These are phyloP conservation scores for Simmondsia chinensis DNA, from an alignment of 148 eudicot species.

Conservation along the genomic window DNA sequence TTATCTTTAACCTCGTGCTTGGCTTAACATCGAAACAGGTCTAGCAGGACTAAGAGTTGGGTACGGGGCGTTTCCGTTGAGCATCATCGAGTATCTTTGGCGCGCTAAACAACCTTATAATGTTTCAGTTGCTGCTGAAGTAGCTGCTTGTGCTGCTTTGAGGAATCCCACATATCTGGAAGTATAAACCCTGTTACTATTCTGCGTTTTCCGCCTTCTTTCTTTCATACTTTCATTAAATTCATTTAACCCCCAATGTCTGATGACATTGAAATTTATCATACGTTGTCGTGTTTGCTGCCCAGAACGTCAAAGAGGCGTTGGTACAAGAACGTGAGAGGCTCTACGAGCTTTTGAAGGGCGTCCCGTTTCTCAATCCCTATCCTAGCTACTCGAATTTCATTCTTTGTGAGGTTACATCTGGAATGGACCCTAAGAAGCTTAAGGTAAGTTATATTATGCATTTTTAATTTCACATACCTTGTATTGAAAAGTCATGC, in stretches of 20 bases:
- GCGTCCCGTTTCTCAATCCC: constrained; percentile 77
- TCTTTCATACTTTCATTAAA: neutral
- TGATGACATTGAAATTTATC: neutral
- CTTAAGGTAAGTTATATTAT: constrained; percentile 49
- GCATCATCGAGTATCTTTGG: constrained; percentile 86
- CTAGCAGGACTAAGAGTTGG: constrained; percentile 92
- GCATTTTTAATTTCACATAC: neutral
- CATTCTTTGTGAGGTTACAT: constrained; percentile 78
- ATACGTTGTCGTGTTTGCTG: neutral
- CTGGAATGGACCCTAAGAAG: constrained; percentile 88
- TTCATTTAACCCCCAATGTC: neutral
- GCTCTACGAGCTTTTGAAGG: constrained; percentile 65
- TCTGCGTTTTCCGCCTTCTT: neutral
- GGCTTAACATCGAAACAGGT: constrained; percentile 31
- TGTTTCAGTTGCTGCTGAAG: constrained; percentile 97
- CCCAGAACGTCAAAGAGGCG: constrained; percentile 85
- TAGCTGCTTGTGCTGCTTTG: constrained; percentile 95
- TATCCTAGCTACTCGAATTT: constrained; percentile 89
- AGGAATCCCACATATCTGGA: constrained; percentile 70
- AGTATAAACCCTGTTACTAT: constrained; percentile 20
- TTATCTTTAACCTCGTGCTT: neutral
- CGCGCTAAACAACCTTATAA: constrained; percentile 96
- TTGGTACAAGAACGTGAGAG: constrained; percentile 80
- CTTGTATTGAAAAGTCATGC: no score
- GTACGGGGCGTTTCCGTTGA: constrained; percentile 90